phyloP scores from a whole-genome alignment of 73 alveolate species.

The Paramecium primaurelia region DNA sequence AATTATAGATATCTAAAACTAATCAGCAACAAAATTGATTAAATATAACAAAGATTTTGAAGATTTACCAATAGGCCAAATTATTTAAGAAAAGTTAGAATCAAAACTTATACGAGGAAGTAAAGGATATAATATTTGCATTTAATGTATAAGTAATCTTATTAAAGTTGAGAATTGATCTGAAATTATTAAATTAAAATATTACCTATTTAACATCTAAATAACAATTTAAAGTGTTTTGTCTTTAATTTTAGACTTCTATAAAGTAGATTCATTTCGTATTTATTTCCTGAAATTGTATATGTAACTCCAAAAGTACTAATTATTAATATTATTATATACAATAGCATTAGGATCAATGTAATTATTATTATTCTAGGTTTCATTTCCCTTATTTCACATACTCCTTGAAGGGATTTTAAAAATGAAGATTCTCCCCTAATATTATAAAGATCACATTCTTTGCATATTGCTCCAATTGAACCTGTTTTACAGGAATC shows the following conservation, averaged over 20 bases:
- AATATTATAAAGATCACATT: slow-evolving; percentile 1
- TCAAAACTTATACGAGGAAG: not conserved
- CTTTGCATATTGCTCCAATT: slow-evolving; percentile 1
- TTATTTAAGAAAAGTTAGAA: not conserved
- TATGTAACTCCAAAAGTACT: not conserved
- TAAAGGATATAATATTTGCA: not conserved
- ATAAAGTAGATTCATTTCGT: not conserved
- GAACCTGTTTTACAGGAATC: not conserved
- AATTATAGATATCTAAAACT: not conserved
- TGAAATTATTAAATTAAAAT: not conserved
- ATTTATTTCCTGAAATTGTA: not conserved
- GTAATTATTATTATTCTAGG: not conserved
- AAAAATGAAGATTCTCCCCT: not conserved
- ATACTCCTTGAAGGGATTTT: not conserved
- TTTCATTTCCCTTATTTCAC: not conserved
- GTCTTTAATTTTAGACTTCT: not conserved
- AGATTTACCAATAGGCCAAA: not conserved
- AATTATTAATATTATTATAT: not conserved
- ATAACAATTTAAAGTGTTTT: not conserved
- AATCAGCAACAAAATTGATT: not conserved
- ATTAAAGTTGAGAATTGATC: not conserved
- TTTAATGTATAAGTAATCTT: not conserved
- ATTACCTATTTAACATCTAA: not conserved
- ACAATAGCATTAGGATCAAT: not conserved
- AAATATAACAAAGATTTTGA: not conserved